These are phyloP conservation scores for Exutisphaerella laricina DNA, from an alignment of 2,329 filamentous ascomycete genomes.

Conservation along the genomic window DNA sequence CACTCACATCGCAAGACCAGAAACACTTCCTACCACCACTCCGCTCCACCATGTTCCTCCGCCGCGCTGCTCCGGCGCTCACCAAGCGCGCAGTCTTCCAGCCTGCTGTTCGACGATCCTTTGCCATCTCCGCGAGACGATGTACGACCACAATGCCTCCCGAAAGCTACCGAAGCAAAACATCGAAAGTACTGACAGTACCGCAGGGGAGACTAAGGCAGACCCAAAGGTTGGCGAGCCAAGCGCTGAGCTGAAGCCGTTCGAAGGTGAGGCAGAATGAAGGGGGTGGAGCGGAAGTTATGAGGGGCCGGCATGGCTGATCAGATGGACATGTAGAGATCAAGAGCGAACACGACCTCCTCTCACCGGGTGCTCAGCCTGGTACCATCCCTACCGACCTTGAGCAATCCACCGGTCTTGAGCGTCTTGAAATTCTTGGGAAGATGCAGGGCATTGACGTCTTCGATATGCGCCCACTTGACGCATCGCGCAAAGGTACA, in stretches of 20 bases:
- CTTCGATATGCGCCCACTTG: slow-evolving; percentile 97
- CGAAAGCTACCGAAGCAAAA: slow-evolving; percentile 14
- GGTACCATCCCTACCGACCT: slow-evolving; percentile 89
- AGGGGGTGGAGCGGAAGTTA: background rate
- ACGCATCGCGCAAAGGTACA: slow-evolving; percentile 77
- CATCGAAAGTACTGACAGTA: slow-evolving; percentile 9
- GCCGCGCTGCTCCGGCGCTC: slow-evolving; percentile 46
- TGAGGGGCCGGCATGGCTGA: slow-evolving; percentile 9
- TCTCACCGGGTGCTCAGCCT: slow-evolving; percentile 72
- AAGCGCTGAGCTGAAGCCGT: slow-evolving; percentile 39
- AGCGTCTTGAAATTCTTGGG: slow-evolving; percentile 96
- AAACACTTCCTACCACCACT: slow-evolving; percentile 5
- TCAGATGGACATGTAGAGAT: slow-evolving; percentile 58
- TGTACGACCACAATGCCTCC: slow-evolving; percentile 35
- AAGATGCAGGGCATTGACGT: slow-evolving; percentile 99
- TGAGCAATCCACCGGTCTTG: slow-evolving; percentile 93
- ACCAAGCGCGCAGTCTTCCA: slow-evolving; percentile 41
- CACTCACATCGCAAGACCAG: slow-evolving; percentile 1
- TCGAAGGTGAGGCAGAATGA: slow-evolving; percentile 36
- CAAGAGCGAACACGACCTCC: slow-evolving; percentile 72
- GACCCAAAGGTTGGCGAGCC: slow-evolving; percentile 36
- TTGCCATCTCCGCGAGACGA: slow-evolving; percentile 43
- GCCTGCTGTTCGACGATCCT: slow-evolving; percentile 39
- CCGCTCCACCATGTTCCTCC: slow-evolving; percentile 38
- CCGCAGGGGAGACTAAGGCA: slow-evolving; percentile 16